These are phyloP conservation scores for Mariannaea sp. DNA, from an alignment of 2,329 filamentous ascomycete genomes.

Conservation along the genomic window DNA sequence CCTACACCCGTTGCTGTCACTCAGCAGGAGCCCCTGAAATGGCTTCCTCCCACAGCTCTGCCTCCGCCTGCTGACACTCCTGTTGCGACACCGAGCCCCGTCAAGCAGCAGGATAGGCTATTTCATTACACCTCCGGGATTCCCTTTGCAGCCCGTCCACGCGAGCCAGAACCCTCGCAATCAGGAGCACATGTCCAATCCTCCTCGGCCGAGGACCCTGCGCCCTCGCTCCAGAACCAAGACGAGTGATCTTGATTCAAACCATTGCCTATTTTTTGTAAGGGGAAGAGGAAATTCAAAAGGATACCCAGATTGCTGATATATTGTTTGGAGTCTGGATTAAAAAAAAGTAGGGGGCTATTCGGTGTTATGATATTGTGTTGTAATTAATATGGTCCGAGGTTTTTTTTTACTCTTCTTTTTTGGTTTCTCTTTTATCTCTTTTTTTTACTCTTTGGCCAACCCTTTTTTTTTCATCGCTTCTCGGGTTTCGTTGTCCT, in stretches of 20 bases:
- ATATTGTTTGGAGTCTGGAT: slow-evolving; percentile 10
- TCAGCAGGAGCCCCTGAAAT: slow-evolving; percentile 51
- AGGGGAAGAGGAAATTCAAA: neutral
- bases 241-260: neutral
- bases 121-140: slow-evolving; percentile 52
- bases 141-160: slow-evolving; percentile 49
- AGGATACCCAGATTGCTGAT: slow-evolving; percentile 18
- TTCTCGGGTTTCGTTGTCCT: slow-evolving; percentile 2
- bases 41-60: slow-evolving; percentile 55
- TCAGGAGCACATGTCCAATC: neutral
- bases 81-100: slow-evolving; percentile 41
- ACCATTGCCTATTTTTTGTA: neutral
- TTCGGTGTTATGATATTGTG: slow-evolving; percentile 13
- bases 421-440: no score
- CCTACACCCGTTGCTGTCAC: slow-evolving; percentile 47
- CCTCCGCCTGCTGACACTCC: slow-evolving; percentile 44
- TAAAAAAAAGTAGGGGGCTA: neutral
- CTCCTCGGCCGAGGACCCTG: neutral
- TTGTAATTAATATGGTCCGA: slow-evolving; percentile 13
- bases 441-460: no score
- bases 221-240: neutral
- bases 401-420: no score
- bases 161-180: slow-evolving; percentile 9
- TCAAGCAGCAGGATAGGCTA: slow-evolving; percentile 43
- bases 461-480: no score